phyloP scores from a whole-genome alignment of 2,329 filamentous ascomycete species.

The Endoconidiophora laricicola region DNA sequence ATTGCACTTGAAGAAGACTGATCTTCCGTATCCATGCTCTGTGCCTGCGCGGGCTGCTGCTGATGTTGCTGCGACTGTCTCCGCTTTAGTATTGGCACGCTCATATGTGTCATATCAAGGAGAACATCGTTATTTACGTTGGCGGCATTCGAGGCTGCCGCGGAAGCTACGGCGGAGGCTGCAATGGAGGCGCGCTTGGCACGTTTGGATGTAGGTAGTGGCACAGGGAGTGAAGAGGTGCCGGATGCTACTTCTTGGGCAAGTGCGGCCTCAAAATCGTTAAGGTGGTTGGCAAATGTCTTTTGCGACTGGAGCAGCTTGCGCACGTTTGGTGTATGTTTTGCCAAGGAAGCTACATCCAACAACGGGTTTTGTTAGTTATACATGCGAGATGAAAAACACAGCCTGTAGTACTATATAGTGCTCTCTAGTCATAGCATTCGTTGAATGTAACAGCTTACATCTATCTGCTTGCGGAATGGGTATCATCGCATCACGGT shows the following conservation, averaged over 20 bases:
- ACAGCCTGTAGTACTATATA: not conserved
- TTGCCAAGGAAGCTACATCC: conserved; percentile 17
- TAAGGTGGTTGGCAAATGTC: conserved; percentile 68
- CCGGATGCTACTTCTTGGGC: conserved; percentile 22
- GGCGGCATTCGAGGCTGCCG: not conserved
- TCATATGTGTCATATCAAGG: no score
- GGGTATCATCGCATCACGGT: conserved; percentile 54
- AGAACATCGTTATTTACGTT: no score
- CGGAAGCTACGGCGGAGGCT: conserved; percentile 21
- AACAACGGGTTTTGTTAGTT: not conserved
- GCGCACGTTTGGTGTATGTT: conserved; percentile 53
- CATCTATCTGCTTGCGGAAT: conserved; percentile 39
- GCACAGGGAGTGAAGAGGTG: conserved; percentile 16
- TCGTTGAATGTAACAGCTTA: conserved; percentile 16
- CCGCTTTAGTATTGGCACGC: not conserved
- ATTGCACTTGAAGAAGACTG: not conserved
- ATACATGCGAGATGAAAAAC: not conserved
- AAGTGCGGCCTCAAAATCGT: conserved; percentile 56
- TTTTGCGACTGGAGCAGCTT: conserved; percentile 68
- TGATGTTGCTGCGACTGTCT: not conserved
- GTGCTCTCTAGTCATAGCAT: not conserved
- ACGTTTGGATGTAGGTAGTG: conserved; percentile 7
- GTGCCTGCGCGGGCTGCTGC: no score
- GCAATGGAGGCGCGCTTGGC: conserved; percentile 16
- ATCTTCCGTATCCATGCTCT: no score